Base-by-base conservation (phyloP, 371 early-diverging fungal genomes). In the Nematocida ironsii region DNA sequence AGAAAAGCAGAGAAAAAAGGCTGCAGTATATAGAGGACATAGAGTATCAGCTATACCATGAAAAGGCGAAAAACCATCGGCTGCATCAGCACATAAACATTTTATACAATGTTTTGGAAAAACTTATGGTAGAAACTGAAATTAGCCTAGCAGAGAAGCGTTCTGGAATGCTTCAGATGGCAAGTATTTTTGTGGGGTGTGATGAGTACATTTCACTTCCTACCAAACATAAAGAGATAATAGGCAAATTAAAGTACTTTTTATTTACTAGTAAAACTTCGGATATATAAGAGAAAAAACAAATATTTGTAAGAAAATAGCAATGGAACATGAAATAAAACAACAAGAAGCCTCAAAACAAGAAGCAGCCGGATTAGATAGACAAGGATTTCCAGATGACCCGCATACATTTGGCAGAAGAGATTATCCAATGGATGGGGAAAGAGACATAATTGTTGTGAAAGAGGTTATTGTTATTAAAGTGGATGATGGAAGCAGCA, bases 1-100 rank as follows among this genome's bases (percentile, higher is more conserved):
- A 84, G 62, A 86, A 78, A 62, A 78, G 83, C 74, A 62, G 87
- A 52, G 87, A 86, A 52, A 87, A 87, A 74, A 86, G 75, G 61
- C 52, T 72, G 25, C 67, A 55, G 11, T 81, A 76, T 50, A 73
- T 86, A 5, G 76, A 72, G 42, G 42, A 42, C 39, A 27, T 64
- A 54, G 84, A 87, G 52, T 66, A 74, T 61, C 83, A 84, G 48
- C 74, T 83, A 45, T 69, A 72, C 52, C 78, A 81, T 13, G 45
- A 72, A 16, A 56, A 56, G 62, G 60, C 20, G 23, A 74, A 80
- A 50, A 83, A 84, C 33, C 44, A 72, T 16, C 55, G 55, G 25
- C 70, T 84, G n/a, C 83, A 82, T 18, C 73, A 78, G 20, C 56
- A 66, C 6, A 72, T 86, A 47, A 54, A 68, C 25, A 68, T 72